These are phyloP conservation scores for Lasiosphaeria hispida DNA, from an alignment of 495 filamentous ascomycete genomes.

Conservation along the genomic window DNA sequence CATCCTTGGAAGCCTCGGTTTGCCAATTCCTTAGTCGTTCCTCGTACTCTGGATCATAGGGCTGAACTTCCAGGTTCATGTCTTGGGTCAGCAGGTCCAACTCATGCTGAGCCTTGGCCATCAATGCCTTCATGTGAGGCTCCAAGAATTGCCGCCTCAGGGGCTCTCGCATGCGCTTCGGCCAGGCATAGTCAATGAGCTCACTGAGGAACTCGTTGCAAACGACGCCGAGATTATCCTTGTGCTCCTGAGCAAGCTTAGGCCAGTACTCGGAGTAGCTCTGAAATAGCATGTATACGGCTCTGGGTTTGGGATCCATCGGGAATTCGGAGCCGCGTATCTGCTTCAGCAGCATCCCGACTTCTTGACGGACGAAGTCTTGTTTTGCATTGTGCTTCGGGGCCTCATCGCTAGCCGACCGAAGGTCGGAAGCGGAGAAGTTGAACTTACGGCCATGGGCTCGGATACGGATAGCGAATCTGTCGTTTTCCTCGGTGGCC, in stretches of 20 bases:
- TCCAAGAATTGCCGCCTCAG: slow-evolving; percentile 38
- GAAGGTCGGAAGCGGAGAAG: slow-evolving; percentile 18
- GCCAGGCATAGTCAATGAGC: slow-evolving; percentile 43
- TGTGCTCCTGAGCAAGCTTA: slow-evolving; percentile 41
- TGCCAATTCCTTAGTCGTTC: slow-evolving; percentile 37
- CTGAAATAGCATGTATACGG: slow-evolving; percentile 46
- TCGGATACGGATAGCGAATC: slow-evolving; percentile 33
- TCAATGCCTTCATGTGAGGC: slow-evolving; percentile 34
- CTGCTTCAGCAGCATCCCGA: slow-evolving; percentile 34
- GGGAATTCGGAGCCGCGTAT: slow-evolving; percentile 44
- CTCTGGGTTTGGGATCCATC: slow-evolving; percentile 39
- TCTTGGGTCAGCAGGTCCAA: slow-evolving; percentile 36
- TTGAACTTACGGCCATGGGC: slow-evolving; percentile 39
- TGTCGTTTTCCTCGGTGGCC: slow-evolving; percentile 42
- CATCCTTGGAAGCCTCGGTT: slow-evolving; percentile 21
- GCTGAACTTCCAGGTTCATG: slow-evolving; percentile 40
- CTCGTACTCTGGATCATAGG: slow-evolving; percentile 42
- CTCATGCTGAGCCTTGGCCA: slow-evolving; percentile 38
- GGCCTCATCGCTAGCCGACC: slow-evolving; percentile 7
- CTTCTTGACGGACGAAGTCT: slow-evolving; percentile 36
- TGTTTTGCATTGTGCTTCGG: slow-evolving; percentile 21
- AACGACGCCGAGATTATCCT: slow-evolving; percentile 41
- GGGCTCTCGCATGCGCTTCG: slow-evolving; percentile 39
- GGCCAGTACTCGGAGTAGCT: slow-evolving; percentile 40
- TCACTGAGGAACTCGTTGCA: slow-evolving; percentile 44